Base-by-base conservation (phyloP, 306 rosid species). In the Herpetospermum pedunculosum region DNA sequence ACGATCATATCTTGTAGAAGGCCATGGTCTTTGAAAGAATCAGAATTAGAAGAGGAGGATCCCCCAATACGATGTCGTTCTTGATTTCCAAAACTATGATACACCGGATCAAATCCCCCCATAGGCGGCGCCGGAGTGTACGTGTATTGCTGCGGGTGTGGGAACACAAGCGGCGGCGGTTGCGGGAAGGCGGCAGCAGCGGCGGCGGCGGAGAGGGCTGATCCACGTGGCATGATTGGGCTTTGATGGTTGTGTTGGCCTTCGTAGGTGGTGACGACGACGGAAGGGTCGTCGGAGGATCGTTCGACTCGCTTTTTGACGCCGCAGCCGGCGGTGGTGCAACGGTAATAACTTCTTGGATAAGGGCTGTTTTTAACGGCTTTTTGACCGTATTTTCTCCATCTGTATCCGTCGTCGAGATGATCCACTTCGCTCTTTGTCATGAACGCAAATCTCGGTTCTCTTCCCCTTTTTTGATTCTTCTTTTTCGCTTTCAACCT, bases 361-460 rank as follows among this genome's bases (percentile, higher is more conserved):
- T 77, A 77, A 2, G 88, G 90, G 82, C 88, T 88, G 70, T 88
- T 88, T 73, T 88, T 88, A 3, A 88, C 88, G 12, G 87, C 90
- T 76, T 88, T 88, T 35, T 88, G 92, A 19, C 92, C 92, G 79
- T 88, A 88, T 79, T 88, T 88, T 10, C 92, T 84, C 92, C 92
- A 88, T 26, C 88, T 75, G 40, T 81, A 88, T 1, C 92, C 88
- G 63, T 88, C 92, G 75, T 88, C 90, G 0, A 86, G 40, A 0
- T 86, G 85, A 88, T 86, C 90, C 28, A 84, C 83, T 32, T 86
- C 90, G 19, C 84, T 88, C 76, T 82, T 82, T 30, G 90, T 88
- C 84, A 79, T 79, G 87, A 86, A 88, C 28, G 88, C 87, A 70
- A 80, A 80, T 79, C 84, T 82, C 8, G 88, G 75, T 3, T 80